Evolutionary conservation across 1,284 basidiomycete genomes (phyloP).

Genomic region (Pseudozyma thailandica): DNA sequence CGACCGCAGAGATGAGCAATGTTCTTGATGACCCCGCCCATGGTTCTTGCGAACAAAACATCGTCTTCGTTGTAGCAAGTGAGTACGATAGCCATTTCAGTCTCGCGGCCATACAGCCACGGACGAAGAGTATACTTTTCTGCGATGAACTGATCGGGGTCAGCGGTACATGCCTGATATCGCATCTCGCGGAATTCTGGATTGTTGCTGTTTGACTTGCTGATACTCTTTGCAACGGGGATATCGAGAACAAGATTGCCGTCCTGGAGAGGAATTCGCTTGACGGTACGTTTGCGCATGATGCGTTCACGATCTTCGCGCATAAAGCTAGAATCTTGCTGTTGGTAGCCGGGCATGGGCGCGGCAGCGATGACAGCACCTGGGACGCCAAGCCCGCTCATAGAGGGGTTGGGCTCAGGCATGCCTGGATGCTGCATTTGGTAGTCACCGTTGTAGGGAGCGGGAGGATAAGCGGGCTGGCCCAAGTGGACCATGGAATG

Average conservation of each 20-base stretch:
- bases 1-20: conserved; percentile 78
- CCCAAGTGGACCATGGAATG: conserved; percentile 38
- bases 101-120: conserved; percentile 78
- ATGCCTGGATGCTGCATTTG: conserved; percentile 18
- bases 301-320: conserved; percentile 47
- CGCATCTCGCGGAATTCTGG: conserved; percentile 83
- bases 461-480: conserved; percentile 35
- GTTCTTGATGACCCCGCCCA: conserved; percentile 89
- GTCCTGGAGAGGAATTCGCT: conserved; percentile 64
- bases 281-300: conserved; percentile 68
- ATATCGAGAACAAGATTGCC: conserved; percentile 68
- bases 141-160: conserved; percentile 86
- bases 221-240: conserved; percentile 64
- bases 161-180: conserved; percentile 63
- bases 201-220: conserved; percentile 74
- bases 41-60: conserved; percentile 86
- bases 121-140: conserved; percentile 87
- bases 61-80: conserved; percentile 96
- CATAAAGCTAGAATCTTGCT: conserved; percentile 23
- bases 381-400: conserved; percentile 29
- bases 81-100: conserved; percentile 83
- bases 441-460: conserved; percentile 24
- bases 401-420: conserved; percentile 17
- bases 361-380: conserved; percentile 43
- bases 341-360: conserved; percentile 29